A percentile compares a stretch with the other conserved stretches of the same genome.
Evolutionary conservation across 495 filamentous ascomycete species (phyloP).

Genomic region (Aspergillus homomorphus): DNA sequence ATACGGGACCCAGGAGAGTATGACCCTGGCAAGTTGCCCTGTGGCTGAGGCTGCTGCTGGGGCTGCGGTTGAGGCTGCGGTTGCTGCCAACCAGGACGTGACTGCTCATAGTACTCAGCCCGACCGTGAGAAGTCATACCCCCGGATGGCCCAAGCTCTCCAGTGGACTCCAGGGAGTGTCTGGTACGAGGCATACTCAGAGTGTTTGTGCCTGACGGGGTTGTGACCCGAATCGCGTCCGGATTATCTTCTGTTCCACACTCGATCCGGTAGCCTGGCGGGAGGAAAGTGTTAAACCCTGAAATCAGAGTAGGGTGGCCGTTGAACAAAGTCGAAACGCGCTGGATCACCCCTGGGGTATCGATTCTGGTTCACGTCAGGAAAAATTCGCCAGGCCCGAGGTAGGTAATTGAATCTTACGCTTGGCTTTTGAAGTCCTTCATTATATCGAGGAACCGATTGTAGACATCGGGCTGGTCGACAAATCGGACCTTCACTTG

Average conservation of each 20-base stretch:
- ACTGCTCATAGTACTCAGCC: constrained; percentile 47
- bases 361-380: constrained; percentile 66
- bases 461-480: constrained; percentile 97
- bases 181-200: constrained; percentile 54
- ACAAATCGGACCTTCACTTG: constrained; percentile 98
- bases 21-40: constrained; percentile 31
- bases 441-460: constrained; percentile 98
- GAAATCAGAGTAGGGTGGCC: constrained; percentile 96
- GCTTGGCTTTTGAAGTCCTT: constrained; percentile 99
- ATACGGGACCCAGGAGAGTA: constrained; percentile 46
- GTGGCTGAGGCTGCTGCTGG: constrained; percentile 48
- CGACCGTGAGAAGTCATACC: constrained; percentile 36
- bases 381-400: not conserved
- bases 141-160: constrained; percentile 33
- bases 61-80: constrained; percentile 35
- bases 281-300: constrained; percentile 97
- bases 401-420: constrained; percentile 44
- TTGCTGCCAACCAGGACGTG: constrained; percentile 48
- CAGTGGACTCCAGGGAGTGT: constrained; percentile 45
- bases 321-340: constrained; percentile 94
- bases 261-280: constrained; percentile 95
- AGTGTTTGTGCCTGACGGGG: constrained; percentile 79
- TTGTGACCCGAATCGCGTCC: constrained; percentile 94
- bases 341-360: constrained; percentile 95
- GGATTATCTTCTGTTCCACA: constrained; percentile 89